phyloP scores from a whole-genome alignment of 1,139 yeast genomes.

The Yamadazyma aaseri region DNA sequence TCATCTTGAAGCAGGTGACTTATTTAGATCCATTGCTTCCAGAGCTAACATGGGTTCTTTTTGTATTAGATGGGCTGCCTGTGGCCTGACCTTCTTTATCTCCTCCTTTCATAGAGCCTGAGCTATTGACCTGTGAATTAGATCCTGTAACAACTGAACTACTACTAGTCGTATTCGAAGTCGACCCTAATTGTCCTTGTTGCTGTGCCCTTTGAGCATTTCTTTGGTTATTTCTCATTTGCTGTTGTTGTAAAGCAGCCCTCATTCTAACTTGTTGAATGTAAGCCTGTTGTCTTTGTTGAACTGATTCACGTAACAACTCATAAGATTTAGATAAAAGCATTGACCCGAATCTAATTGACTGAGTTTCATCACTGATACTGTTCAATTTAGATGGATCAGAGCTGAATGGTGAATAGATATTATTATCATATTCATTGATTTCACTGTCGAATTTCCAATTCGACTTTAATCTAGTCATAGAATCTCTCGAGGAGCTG shows the following conservation, averaged over 20 bases:
- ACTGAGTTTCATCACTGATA: conserved; percentile 83
- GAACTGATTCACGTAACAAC: conserved; percentile 52
- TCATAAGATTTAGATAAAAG: conserved; percentile 83
- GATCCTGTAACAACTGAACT: background rate
- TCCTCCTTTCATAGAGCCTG: too few species aligned
- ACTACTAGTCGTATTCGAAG: conserved; percentile 1
- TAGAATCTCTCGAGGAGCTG: conserved; percentile 52
- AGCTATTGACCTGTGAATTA: too few species aligned
- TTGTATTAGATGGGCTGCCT: too few species aligned
- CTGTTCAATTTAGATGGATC: conserved; percentile 71
- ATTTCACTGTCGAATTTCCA: conserved; percentile 77
- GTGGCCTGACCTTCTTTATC: too few species aligned
- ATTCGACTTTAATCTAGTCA: conserved; percentile 60
- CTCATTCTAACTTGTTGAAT: conserved; percentile 48
- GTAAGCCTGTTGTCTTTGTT: conserved; percentile 43
- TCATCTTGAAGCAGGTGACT: too few species aligned
- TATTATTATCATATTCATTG: conserved; percentile 46
- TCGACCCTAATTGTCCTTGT: conserved; percentile 1
- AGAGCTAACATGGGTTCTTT: too few species aligned
- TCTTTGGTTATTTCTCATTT: conserved; percentile 13
- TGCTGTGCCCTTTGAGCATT: conserved; percentile 9
- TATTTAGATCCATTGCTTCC: conserved; percentile 8
- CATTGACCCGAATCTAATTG: conserved; percentile 90
- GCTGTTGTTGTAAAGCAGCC: conserved; percentile 43
- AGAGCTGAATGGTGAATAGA: conserved; percentile 57